A percentile compares a stretch with the other conserved stretches of the same genome.
phyloP scores from a whole-genome alignment of 305 asterid species.

The Fraxinus floribunda region DNA sequence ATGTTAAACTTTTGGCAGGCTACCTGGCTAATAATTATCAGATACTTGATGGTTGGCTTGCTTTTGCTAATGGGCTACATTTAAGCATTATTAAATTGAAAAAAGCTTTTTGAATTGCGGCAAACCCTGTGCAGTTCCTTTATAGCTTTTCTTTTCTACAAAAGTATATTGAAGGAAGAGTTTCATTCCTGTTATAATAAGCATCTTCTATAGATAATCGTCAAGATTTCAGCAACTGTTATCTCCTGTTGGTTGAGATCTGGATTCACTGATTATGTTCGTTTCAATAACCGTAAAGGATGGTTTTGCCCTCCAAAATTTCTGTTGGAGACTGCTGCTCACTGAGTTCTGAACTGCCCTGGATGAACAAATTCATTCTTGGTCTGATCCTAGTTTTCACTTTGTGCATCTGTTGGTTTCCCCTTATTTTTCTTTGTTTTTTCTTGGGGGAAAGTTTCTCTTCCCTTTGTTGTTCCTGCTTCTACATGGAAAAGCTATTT shows the following conservation, averaged over 20 bases:
- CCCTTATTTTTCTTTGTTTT: background rate
- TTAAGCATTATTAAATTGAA: constrained; percentile 41
- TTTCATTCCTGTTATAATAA: constrained; percentile 26
- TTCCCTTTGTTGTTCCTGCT: background rate
- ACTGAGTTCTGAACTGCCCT: constrained; percentile 16
- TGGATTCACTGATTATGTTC: constrained; percentile 10
- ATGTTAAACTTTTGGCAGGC: constrained; percentile 67
- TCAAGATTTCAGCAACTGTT: constrained; percentile 32
- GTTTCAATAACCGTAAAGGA: constrained; percentile 11
- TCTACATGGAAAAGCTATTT: background rate
- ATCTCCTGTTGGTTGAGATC: constrained; percentile 26
- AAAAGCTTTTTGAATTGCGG: constrained; percentile 41
- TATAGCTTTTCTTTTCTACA: constrained; percentile 34
- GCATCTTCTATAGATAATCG: constrained; percentile 29
- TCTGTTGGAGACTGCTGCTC: constrained; percentile 27
- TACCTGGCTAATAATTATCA: constrained; percentile 45
- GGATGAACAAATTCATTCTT: background rate
- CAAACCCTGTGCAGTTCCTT: constrained; percentile 35
- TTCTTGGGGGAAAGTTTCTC: background rate
- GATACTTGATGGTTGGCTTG: constrained; percentile 60
- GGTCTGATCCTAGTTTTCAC: background rate
- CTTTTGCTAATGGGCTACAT: constrained; percentile 49
- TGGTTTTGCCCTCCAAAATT: background rate
- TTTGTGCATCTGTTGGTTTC: background rate
- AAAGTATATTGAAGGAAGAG: constrained; percentile 36